A percentile compares a stretch with the other conserved stretches of the same genome.
Conservation (phyloP, 2,329 filamentous ascomycete genomes). For the Verticillium tricorpus region DNA sequence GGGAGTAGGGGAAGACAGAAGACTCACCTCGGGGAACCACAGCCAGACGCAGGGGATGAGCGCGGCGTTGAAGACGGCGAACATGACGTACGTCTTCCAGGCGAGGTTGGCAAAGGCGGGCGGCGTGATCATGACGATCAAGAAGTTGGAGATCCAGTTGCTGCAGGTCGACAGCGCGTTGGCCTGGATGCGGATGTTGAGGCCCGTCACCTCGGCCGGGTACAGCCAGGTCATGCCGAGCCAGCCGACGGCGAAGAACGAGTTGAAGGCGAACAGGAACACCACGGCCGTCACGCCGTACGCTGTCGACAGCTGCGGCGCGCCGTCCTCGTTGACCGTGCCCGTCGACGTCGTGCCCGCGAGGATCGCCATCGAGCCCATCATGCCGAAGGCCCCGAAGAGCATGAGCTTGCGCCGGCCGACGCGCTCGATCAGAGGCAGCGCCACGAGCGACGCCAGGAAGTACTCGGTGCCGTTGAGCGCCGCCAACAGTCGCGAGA, state of each 20-base stretch:
- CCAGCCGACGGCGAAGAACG: constrained; percentile 56
- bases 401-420: constrained; percentile 60
- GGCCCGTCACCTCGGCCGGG: constrained; percentile 55
- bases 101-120: constrained; percentile 50
- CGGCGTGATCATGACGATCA: constrained; percentile 64
- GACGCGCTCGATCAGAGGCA: constrained; percentile 42
- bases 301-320: constrained; percentile 18
- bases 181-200: constrained; percentile 56
- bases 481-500: constrained; percentile 51
- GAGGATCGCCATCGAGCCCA: constrained; percentile 55
- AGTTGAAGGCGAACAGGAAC: constrained; percentile 60
- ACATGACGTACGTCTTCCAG: constrained; percentile 53
- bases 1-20: neutral
- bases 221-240: constrained; percentile 60
- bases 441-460: constrained; percentile 30
- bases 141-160: constrained; percentile 59
- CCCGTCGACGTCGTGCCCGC: constrained; percentile 25
- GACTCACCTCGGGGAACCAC: constrained; percentile 42
- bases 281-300: constrained; percentile 28
- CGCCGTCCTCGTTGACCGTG: constrained; percentile 20
- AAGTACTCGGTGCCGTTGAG: constrained; percentile 42
- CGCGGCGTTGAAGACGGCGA: constrained; percentile 46
- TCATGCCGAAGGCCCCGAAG: constrained; percentile 58
- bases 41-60: constrained; percentile 49
- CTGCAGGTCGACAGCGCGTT: constrained; percentile 60